Conservation (phyloP, 2,329 filamentous ascomycete genomes). For the Verticillium dahliae region DNA sequence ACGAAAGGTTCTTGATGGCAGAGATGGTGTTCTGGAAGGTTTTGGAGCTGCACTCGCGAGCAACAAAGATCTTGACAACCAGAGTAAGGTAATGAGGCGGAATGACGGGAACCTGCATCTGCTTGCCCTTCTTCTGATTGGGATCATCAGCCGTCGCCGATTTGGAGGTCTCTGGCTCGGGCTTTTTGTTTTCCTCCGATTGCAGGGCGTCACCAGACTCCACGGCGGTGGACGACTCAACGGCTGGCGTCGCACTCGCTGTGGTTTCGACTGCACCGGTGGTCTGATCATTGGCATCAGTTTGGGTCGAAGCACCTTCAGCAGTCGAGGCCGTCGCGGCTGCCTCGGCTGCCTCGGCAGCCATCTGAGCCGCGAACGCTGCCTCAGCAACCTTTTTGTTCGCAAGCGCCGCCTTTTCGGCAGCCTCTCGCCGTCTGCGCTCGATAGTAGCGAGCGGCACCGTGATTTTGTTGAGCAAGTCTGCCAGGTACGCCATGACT, state of each 20-base stretch:
- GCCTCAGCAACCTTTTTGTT: constrained; percentile 22
- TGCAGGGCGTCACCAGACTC: constrained; percentile 9
- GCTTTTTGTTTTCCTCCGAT: constrained; percentile 6
- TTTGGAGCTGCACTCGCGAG: constrained; percentile 92
- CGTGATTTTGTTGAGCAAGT: constrained; percentile 81
- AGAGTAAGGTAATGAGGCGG: constrained; percentile 84
- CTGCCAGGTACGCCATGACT: constrained; percentile 90
- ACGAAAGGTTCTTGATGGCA: constrained; percentile 96
- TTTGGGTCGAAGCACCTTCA: constrained; percentile 5
- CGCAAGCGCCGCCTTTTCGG: constrained; percentile 37
- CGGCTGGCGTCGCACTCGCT: not conserved
- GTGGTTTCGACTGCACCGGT: constrained; percentile 8
- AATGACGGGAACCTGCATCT: constrained; percentile 74
- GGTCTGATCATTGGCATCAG: not conserved
- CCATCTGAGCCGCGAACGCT: not conserved
- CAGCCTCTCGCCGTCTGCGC: constrained; percentile 71
- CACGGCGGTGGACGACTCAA: not conserved
- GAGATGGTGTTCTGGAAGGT: constrained; percentile 97
- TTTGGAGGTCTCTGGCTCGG: constrained; percentile 3
- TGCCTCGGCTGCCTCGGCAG: not conserved
- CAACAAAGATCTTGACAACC: constrained; percentile 94
- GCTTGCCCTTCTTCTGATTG: constrained; percentile 36
- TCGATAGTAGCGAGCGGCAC: constrained; percentile 75
- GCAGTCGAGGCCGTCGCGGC: constrained; percentile 12
- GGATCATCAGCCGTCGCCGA: constrained; percentile 17